Evolutionary conservation across 2,329 filamentous ascomycete species (phyloP).

Genomic region (Neophaeococcomyces aloes): DNA sequence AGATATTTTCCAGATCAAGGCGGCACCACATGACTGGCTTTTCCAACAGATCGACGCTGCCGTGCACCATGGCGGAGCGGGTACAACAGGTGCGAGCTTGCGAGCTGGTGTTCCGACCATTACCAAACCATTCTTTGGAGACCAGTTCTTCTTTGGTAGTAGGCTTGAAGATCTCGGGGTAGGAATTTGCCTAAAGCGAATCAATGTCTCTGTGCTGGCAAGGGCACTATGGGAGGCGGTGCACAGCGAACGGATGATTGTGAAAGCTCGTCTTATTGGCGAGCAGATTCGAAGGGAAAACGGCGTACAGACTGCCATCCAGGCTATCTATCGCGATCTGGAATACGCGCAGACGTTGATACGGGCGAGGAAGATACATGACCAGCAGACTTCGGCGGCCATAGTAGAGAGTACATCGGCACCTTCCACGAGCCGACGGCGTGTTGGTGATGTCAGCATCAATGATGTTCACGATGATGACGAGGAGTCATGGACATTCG

Average conservation of each 20-base stretch:
- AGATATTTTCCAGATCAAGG: slow-evolving; percentile 79
- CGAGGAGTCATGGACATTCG: slow-evolving; percentile 84
- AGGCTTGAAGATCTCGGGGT: slow-evolving; percentile 89
- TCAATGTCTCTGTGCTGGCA: slow-evolving; percentile 77
- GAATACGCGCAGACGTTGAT: slow-evolving; percentile 84
- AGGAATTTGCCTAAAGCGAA: slow-evolving; percentile 76
- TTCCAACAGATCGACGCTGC: slow-evolving; percentile 90
- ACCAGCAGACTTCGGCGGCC: slow-evolving; percentile 22
- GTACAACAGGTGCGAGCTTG: slow-evolving; percentile 87
- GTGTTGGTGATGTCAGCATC: not conserved
- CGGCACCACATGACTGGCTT: slow-evolving; percentile 92
- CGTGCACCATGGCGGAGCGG: slow-evolving; percentile 86
- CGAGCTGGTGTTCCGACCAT: slow-evolving; percentile 87
- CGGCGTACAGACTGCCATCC: slow-evolving; percentile 80
- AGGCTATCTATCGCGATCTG: slow-evolving; percentile 85
- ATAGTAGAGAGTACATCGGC: slow-evolving; percentile 24
- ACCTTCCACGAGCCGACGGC: slow-evolving; percentile 23
- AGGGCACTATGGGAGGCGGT: slow-evolving; percentile 85
- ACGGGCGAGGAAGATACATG: slow-evolving; percentile 41
- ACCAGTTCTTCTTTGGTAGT: slow-evolving; percentile 90
- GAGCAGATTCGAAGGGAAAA: slow-evolving; percentile 82
- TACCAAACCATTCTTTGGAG: slow-evolving; percentile 92
- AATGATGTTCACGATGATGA: slow-evolving; percentile 45
- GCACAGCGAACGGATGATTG: slow-evolving; percentile 81
- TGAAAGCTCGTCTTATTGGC: slow-evolving; percentile 70